A percentile compares a stretch with the other conserved stretches of the same genome.
Evolutionary conservation across 352 stramenopile species (phyloP).

Genomic region (Phytopythium ostracodes): DNA sequence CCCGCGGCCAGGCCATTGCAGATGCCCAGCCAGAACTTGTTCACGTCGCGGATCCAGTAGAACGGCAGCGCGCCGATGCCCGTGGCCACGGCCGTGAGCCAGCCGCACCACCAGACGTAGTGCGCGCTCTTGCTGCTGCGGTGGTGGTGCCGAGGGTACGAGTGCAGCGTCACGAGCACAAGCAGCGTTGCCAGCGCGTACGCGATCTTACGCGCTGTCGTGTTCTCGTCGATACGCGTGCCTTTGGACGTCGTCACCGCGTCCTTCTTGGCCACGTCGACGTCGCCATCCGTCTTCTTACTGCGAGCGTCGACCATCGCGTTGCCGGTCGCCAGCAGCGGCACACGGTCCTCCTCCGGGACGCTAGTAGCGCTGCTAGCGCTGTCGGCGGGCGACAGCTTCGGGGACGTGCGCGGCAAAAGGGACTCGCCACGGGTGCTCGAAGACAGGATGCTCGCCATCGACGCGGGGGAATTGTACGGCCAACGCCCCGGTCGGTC

Average conservation of each 20-base stretch:
- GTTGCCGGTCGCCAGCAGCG: neutral
- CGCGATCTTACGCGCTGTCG: slow-evolving; percentile 22
- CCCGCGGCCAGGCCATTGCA: slow-evolving; percentile 94
- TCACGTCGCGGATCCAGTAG: slow-evolving; percentile 90
- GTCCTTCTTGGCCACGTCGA: slow-evolving; percentile 4
- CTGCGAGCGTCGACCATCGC: neutral
- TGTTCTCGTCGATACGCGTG: slow-evolving; percentile 16
- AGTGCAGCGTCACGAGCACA: slow-evolving; percentile 63
- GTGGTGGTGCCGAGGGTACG: slow-evolving; percentile 19
- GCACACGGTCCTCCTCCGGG: neutral
- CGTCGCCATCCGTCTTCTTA: slow-evolving; percentile 5
- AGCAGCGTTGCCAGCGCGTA: slow-evolving; percentile 51
- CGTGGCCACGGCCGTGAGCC: slow-evolving; percentile 95
- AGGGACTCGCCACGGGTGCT: slow-evolving; percentile 1
- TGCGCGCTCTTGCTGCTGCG: slow-evolving; percentile 49
- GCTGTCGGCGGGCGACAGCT: neutral
- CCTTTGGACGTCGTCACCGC: slow-evolving; percentile 6
- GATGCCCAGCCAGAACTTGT: slow-evolving; percentile 94
- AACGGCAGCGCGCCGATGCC: slow-evolving; percentile 94
- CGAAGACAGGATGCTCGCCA: neutral
- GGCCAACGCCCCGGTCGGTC: neutral
- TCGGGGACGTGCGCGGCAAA: slow-evolving; percentile 3
- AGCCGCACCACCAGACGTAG: slow-evolving; percentile 98
- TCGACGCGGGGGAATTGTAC: neutral
- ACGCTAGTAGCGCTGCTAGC: neutral